These are phyloP conservation scores for Hemisphaericaspora xylofermentans DNA, from an alignment of 1,139 yeast species.

Conservation along the genomic window DNA sequence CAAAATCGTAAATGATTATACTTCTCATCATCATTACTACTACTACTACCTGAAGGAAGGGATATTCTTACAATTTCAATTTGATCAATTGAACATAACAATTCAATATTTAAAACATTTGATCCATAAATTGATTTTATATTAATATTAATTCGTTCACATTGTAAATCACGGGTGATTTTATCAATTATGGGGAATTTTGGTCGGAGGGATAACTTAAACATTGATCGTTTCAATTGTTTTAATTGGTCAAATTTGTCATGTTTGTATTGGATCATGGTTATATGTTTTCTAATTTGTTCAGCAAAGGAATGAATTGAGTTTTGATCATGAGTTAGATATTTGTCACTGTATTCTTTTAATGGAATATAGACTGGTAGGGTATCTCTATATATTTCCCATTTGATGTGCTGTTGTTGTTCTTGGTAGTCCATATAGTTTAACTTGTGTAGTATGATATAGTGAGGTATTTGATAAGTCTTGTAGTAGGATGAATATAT, in stretches of 20 bases:
- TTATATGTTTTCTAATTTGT: conserved; percentile 5
- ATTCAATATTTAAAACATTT: conserved; percentile 15
- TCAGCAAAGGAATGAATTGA: conserved; percentile 7
- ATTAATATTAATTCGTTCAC: conserved; percentile 21
- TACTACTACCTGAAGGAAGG: too few relatives aligned
- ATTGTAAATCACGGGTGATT: conserved; percentile 26
- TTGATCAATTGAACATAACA: conserved; percentile 19
- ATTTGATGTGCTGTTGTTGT: conserved; percentile 13
- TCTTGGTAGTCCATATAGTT: conserved; percentile 13
- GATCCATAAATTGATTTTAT: conserved; percentile 1
- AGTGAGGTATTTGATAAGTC: conserved; percentile 34
- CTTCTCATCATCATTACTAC: conserved; percentile 3
- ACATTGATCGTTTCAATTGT: conserved; percentile 12
- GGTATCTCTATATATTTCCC: conserved; percentile 40
- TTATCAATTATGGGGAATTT: conserved; percentile 12
- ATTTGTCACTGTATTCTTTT: conserved; percentile 7
- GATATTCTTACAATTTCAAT: conserved; percentile 18
- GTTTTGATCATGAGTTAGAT: conserved; percentile 3
- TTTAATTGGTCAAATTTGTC: conserved; percentile 27
- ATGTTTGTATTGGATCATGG: conserved; percentile 33
- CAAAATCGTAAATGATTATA: conserved; percentile 13
- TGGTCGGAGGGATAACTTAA: conserved; percentile 8
- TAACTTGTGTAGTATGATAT: conserved; percentile 32
- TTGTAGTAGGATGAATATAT: conserved; percentile 20
- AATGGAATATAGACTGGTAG: conserved; percentile 33